A percentile compares a stretch with the other conserved stretches of the same genome.
Conservation (phyloP, 192 early-diverging fungal species). For the Backusella morwellensis region DNA sequence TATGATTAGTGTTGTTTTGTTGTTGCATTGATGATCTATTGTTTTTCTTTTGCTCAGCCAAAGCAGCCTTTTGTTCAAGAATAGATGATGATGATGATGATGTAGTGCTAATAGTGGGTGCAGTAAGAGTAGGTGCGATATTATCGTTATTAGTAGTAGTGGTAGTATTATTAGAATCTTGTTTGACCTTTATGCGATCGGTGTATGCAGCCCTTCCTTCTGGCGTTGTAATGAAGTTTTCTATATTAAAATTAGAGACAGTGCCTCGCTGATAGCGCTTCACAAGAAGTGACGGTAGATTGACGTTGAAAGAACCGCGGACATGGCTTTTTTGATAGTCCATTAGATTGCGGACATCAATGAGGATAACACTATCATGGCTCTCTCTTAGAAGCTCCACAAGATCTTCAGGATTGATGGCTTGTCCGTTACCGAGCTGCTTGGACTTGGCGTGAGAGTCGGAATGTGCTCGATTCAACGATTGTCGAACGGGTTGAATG, state of each 20-base stretch:
- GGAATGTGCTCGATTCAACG: not conserved
- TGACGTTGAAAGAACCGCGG: constrained; percentile 47
- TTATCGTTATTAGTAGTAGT: not conserved
- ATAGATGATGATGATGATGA: constrained; percentile 8
- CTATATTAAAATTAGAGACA: constrained; percentile 47
- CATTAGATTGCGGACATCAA: constrained; percentile 28
- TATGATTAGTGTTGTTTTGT: not conserved
- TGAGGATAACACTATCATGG: constrained; percentile 8
- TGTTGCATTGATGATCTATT: not conserved
- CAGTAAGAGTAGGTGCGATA: not conserved
- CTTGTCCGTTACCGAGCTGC: not conserved
- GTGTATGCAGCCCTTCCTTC: constrained; percentile 36
- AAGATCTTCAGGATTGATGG: not conserved
- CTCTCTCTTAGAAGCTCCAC: not conserved
- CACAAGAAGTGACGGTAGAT: constrained; percentile 50
- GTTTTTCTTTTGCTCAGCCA: constrained; percentile 4
- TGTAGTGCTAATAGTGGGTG: not conserved
- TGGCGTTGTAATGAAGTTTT: constrained; percentile 51
- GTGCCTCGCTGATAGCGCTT: constrained; percentile 49
- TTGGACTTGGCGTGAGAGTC: not conserved
- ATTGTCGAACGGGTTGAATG: not conserved
- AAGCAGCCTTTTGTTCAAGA: constrained; percentile 16
- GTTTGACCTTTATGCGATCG: not conserved
- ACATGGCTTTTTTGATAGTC: constrained; percentile 24
- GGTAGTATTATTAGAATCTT: not conserved